Evolutionary conservation across 768 basidiomycete species (phyloP).

Genomic region (Vishniacozyma victoriae): DNA sequence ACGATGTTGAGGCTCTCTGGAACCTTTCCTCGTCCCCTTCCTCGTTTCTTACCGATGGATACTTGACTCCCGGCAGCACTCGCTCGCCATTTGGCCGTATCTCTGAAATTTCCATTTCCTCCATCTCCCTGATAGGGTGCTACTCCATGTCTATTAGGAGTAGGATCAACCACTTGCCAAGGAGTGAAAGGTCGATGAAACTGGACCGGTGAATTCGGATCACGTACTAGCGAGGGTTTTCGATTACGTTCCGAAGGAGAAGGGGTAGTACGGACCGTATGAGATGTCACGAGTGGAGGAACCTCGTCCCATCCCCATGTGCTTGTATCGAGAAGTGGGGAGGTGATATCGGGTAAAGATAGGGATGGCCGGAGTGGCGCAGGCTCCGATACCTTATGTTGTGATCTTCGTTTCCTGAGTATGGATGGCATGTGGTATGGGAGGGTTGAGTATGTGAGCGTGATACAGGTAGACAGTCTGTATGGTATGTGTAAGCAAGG

Average conservation of each 20-base stretch:
- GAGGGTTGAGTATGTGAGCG: too few species aligned
- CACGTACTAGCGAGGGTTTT: background rate
- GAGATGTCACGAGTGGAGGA: constrained; percentile 12
- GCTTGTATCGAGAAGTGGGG: constrained; percentile 28
- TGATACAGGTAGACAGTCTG: too few species aligned
- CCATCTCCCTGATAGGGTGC: background rate
- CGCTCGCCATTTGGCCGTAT: constrained; percentile 7
- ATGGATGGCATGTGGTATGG: background rate
- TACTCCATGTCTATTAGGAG: background rate
- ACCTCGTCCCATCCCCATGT: constrained; percentile 26
- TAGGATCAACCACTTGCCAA: constrained; percentile 2
- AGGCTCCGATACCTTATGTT: background rate
- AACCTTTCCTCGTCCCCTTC: constrained; percentile 10
- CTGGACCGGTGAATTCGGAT: background rate
- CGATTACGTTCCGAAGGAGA: background rate
- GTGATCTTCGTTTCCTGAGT: background rate
- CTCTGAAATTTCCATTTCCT: background rate
- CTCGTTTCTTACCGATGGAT: background rate
- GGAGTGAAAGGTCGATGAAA: constrained; percentile 1
- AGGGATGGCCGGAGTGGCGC: constrained; percentile 20
- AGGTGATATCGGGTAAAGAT: constrained; percentile 34
- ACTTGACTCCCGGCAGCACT: constrained; percentile 1
- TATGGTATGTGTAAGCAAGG: too few species aligned
- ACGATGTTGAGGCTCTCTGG: constrained; percentile 27
- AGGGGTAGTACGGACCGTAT: background rate